A percentile compares a stretch with the other conserved stretches of the same genome.
Conservation (phyloP, 352 stramenopile species). For the Globisporangium sylvaticum region DNA sequence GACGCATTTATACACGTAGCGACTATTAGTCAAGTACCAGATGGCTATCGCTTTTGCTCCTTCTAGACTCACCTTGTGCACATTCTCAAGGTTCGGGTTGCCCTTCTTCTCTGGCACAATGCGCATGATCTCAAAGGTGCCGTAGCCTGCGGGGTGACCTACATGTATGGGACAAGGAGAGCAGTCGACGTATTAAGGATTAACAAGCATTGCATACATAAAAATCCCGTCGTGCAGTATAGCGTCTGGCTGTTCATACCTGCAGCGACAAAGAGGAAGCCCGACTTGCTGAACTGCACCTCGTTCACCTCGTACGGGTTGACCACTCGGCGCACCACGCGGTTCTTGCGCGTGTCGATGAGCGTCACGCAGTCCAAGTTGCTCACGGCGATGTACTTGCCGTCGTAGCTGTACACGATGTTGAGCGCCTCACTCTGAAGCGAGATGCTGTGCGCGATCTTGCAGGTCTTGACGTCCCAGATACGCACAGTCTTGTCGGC, state of each 20-base stretch:
- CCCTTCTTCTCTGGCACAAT: conserved; percentile 74
- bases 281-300: conserved; percentile 77
- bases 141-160: conserved; percentile 68
- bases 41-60: not conserved
- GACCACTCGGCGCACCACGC: conserved; percentile 69
- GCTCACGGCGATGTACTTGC: conserved; percentile 78
- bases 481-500: conserved; percentile 82
- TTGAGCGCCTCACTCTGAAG: conserved; percentile 72
- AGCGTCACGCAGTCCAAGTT: conserved; percentile 74
- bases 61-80: conserved; percentile 57
- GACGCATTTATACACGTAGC: not conserved
- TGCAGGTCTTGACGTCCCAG: conserved; percentile 78
- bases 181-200: not conserved
- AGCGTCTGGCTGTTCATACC: conserved; percentile 17
- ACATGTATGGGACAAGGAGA: not conserved
- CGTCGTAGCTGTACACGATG: conserved; percentile 76
- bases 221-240: not conserved
- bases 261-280: conserved; percentile 76
- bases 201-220: not conserved
- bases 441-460: conserved; percentile 74
- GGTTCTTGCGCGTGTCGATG: conserved; percentile 80
- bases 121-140: conserved; percentile 83
- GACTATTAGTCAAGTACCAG: conserved; percentile 6
- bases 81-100: conserved; percentile 76
- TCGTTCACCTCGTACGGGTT: conserved; percentile 84